phyloP scores from a whole-genome alignment of 176 grass and related monocot genomes.

The Ampelocalamus luodianensis region DNA sequence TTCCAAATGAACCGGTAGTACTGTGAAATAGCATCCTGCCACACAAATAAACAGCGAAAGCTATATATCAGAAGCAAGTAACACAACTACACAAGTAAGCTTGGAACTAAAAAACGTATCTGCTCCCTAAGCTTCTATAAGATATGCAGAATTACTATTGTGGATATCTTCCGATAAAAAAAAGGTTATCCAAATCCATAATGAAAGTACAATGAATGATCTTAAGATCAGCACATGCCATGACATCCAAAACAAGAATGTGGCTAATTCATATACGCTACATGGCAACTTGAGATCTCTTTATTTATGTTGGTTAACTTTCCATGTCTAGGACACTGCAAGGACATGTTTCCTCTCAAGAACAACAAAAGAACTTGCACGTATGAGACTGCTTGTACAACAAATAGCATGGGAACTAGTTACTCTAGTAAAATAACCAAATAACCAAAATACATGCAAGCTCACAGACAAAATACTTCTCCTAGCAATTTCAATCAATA shows the following conservation, averaged over 20 bases:
- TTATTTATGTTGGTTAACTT: neutral
- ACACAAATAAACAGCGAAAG: conserved; percentile 37
- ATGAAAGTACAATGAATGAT: neutral
- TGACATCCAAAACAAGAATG: neutral
- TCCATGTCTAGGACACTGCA: conserved; percentile 1
- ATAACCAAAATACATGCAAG: neutral
- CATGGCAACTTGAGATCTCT: neutral
- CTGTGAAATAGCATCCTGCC: conserved; percentile 83
- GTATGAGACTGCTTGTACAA: conserved; percentile 1
- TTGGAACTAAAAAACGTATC: neutral
- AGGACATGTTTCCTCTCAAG: neutral
- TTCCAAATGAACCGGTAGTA: conserved; percentile 97
- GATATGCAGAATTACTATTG: neutral
- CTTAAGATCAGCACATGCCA: neutral
- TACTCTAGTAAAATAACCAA: neutral
- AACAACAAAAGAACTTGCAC: neutral
- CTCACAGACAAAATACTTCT: conserved; percentile 3
- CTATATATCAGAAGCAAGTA: conserved; percentile 7
- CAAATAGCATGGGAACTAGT: neutral
- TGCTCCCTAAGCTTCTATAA: neutral
- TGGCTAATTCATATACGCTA: neutral
- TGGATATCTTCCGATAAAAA: neutral
- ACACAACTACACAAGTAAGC: neutral
- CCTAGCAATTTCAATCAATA: conserved; percentile 22
- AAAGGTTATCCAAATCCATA: neutral